A percentile compares a stretch with the other conserved stretches of the same genome.
Conservation (phyloP, 192 early-diverging fungal genomes). For the Thoreauomyces humboldtii region DNA sequence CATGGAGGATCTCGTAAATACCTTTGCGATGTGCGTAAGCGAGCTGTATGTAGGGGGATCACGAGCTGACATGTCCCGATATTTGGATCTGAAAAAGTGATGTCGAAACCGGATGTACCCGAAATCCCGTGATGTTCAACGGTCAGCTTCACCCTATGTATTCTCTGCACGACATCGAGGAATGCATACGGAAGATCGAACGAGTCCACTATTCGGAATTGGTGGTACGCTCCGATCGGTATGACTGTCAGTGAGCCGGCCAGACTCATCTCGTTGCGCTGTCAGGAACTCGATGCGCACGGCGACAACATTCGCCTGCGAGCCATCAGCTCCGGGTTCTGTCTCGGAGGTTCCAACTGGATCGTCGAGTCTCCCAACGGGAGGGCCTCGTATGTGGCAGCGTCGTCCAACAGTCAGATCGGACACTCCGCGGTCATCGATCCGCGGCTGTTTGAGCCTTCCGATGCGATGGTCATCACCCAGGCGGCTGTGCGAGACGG, state of each 20-base stretch:
- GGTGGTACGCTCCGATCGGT: conserved; percentile 25
- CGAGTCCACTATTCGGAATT: conserved; percentile 57
- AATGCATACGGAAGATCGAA: conserved; percentile 60
- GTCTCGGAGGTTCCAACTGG: conserved; percentile 29
- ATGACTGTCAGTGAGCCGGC: too few species aligned
- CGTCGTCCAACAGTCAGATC: conserved; percentile 18
- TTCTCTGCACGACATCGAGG: conserved; percentile 52
- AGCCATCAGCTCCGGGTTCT: conserved; percentile 28
- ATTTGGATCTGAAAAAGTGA: too few species aligned
- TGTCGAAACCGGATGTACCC: too few species aligned
- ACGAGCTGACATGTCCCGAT: too few species aligned
- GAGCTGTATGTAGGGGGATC: too few species aligned
- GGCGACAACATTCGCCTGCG: conserved; percentile 4
- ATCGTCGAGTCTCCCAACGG: conserved; percentile 15
- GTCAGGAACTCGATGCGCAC: conserved; percentile 8
- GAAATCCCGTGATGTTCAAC: conserved; percentile 10
- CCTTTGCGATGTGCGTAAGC: conserved; percentile 45
- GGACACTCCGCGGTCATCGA: conserved; percentile 28
- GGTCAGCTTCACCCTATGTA: conserved; percentile 49
- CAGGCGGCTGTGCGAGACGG: too few species aligned
- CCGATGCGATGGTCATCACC: conserved; percentile 17
- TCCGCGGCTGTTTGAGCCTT: not conserved
- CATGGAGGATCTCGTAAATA: conserved; percentile 63
- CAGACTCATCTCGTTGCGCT: too few species aligned
- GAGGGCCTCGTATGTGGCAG: conserved; percentile 19